Percentiles rank a stretch among this genome's conserved stretches.
Evolutionary conservation across 106 monocot genomes (phyloP).

Genomic region (Phalaenopsis equestris): DNA sequence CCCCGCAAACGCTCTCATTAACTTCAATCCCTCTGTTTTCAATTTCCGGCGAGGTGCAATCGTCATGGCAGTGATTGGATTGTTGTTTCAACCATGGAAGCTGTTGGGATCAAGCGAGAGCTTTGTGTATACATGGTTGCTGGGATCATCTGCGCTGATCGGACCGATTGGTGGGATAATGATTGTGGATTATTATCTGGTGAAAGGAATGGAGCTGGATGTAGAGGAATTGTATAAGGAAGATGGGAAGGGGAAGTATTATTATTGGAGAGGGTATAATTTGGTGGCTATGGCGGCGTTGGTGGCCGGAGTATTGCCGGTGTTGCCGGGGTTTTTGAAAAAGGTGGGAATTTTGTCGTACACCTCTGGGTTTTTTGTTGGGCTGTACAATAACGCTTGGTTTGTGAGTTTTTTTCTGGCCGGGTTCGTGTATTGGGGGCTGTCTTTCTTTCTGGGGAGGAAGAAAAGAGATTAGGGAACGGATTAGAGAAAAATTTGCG

Average conservation of each 20-base stretch:
- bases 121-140: slow-evolving; percentile 88
- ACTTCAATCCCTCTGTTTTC: slow-evolving; percentile 45
- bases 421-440: slow-evolving; percentile 52
- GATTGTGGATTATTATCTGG: slow-evolving; percentile 68
- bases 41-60: slow-evolving; percentile 67
- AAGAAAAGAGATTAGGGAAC: background rate
- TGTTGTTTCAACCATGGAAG: slow-evolving; percentile 80
- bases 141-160: slow-evolving; percentile 82
- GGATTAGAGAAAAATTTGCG: too few species aligned
- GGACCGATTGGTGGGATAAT: slow-evolving; percentile 77
- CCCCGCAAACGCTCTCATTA: slow-evolving; percentile 78
- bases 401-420: slow-evolving; percentile 75
- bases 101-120: slow-evolving; percentile 77
- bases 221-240: slow-evolving; percentile 47
- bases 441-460: slow-evolving; percentile 10
- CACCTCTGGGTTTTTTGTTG: slow-evolving; percentile 22
- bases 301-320: slow-evolving; percentile 47
- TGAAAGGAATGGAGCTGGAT: slow-evolving; percentile 56
- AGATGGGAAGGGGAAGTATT: slow-evolving; percentile 27
- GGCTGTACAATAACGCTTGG: slow-evolving; percentile 77
- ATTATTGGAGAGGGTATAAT: slow-evolving; percentile 52
- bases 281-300: slow-evolving; percentile 51
- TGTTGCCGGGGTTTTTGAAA: slow-evolving; percentile 68
- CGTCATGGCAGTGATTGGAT: slow-evolving; percentile 58
- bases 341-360: slow-evolving; percentile 48